phyloP scores from a whole-genome alignment of 139 green algal species.

The Raphidocelis subcapitata region DNA sequence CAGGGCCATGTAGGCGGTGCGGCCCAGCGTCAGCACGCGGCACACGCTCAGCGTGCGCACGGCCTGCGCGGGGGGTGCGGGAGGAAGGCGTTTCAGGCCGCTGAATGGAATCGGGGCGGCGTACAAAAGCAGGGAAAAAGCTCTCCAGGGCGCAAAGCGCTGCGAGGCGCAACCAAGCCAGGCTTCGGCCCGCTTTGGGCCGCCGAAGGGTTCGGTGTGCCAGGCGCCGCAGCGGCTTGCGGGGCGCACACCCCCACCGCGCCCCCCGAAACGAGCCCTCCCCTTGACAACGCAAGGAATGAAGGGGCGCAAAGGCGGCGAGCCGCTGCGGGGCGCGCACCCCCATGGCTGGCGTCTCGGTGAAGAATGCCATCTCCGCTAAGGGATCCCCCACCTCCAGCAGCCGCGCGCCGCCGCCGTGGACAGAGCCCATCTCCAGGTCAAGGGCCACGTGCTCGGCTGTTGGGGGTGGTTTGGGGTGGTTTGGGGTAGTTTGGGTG shows the following conservation, averaged over 20 bases:
- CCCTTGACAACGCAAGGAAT: too few relatives aligned
- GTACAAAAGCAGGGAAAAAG: not conserved
- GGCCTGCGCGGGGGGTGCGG: not conserved
- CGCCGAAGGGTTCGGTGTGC: too few relatives aligned
- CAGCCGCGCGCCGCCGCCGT: conserved; percentile 2
- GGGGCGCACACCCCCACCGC: too few relatives aligned
- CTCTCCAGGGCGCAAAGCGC: not conserved
- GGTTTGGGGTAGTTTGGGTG: too few relatives aligned
- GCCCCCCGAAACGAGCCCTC: too few relatives aligned
- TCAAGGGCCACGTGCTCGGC: not conserved
- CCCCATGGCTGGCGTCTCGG: conserved; percentile 20
- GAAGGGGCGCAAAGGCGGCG: too few relatives aligned
- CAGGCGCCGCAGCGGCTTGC: too few relatives aligned
- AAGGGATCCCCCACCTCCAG: conserved; percentile 15
- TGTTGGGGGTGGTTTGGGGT: too few relatives aligned
- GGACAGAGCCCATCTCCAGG: conserved; percentile 3
- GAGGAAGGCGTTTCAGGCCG: not conserved
- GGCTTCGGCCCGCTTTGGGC: not conserved
- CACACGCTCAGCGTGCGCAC: conserved; percentile 26
- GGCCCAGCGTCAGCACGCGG: conserved; percentile 40
- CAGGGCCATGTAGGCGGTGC: conserved; percentile 28
- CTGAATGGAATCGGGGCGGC: not conserved
- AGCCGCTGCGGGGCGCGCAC: not conserved
- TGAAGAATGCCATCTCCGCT: conserved; percentile 31
- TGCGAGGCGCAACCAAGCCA: not conserved